Conservation (phyloP, 495 filamentous ascomycete genomes). For the Friedmanniomyces endolithicus region DNA sequence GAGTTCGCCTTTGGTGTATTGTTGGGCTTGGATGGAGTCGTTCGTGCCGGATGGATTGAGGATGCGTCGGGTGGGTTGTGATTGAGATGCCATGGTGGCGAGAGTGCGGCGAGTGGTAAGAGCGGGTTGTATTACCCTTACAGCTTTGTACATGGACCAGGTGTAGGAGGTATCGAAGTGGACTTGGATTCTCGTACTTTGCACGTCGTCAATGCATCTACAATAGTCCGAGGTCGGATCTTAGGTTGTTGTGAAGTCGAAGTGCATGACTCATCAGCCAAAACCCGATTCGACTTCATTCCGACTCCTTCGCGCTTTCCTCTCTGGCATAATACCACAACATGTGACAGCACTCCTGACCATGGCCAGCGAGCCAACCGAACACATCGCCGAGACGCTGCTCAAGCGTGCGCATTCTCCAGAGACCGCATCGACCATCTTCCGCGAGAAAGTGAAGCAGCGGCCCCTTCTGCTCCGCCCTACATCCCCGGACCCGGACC, state of each 20-base stretch:
- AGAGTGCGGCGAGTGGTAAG: not conserved
- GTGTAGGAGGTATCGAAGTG: no score
- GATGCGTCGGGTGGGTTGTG: constrained; percentile 22
- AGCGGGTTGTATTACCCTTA: not conserved
- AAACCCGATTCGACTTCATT: not conserved
- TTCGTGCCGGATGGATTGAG: constrained; percentile 28
- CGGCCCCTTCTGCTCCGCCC: constrained; percentile 71
- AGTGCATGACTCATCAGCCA: not conserved
- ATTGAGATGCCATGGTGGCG: constrained; percentile 15
- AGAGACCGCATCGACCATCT: constrained; percentile 53
- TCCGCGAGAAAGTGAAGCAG: constrained; percentile 66
- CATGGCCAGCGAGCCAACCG: constrained; percentile 11
- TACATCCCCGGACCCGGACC: constrained; percentile 45
- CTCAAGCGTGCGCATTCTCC: constrained; percentile 65
- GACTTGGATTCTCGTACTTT: no score
- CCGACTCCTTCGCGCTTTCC: not conserved
- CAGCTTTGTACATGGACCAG: not conserved
- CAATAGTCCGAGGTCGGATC: no score
- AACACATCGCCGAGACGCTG: constrained; percentile 50
- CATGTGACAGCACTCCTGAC: constrained; percentile 5
- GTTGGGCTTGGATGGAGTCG: constrained; percentile 43
- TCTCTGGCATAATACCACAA: not conserved
- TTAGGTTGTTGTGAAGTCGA: no score
- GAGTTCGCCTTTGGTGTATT: constrained; percentile 49
- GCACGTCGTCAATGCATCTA: no score